Evolutionary conservation across 2,329 filamentous ascomycete genomes (phyloP).

Genomic region (Ophiognomonia clavigignenti-juglandacearum): DNA sequence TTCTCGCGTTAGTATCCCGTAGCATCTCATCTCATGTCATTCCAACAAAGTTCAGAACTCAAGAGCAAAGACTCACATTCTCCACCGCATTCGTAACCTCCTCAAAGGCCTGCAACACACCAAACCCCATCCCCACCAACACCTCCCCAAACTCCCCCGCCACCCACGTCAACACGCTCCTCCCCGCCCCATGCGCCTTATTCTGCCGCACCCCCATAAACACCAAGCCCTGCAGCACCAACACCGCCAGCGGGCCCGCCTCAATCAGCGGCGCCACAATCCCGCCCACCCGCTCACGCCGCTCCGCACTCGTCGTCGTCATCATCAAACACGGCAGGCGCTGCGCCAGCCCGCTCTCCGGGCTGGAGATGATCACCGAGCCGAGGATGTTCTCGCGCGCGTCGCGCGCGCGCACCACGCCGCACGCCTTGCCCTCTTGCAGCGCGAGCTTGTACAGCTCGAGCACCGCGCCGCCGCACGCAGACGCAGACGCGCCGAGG

Average conservation of each 20-base stretch:
- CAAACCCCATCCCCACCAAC: conserved; percentile 74
- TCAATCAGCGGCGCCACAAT: conserved; percentile 78
- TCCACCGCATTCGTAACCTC: conserved; percentile 65
- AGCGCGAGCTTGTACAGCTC: conserved; percentile 77
- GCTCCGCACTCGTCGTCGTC: too few species aligned
- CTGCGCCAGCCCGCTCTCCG: conserved; percentile 61
- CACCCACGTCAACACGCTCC: conserved; percentile 77
- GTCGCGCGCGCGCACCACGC: conserved; percentile 77
- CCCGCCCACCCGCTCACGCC: conserved; percentile 55
- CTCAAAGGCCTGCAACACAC: conserved; percentile 73
- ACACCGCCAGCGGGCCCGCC: conserved; percentile 59
- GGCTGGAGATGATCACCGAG: conserved; percentile 74
- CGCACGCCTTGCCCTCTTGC: conserved; percentile 65
- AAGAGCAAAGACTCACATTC: conserved; percentile 33
- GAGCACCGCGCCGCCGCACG: conserved; percentile 71
- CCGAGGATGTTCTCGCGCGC: conserved; percentile 65
- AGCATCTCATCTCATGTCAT: too few species aligned
- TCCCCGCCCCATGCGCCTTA: conserved; percentile 69
- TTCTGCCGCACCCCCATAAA: conserved; percentile 78
- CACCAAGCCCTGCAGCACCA: conserved; percentile 72
- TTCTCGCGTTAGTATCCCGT: neutral
- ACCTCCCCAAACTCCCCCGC: conserved; percentile 68
- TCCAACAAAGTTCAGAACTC: neutral
- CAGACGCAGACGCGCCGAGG: conserved; percentile 68
- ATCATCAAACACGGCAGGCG: conserved; percentile 66